Base-by-base conservation (phyloP, 331 rosid genomes). In the Saraca asoca region DNA sequence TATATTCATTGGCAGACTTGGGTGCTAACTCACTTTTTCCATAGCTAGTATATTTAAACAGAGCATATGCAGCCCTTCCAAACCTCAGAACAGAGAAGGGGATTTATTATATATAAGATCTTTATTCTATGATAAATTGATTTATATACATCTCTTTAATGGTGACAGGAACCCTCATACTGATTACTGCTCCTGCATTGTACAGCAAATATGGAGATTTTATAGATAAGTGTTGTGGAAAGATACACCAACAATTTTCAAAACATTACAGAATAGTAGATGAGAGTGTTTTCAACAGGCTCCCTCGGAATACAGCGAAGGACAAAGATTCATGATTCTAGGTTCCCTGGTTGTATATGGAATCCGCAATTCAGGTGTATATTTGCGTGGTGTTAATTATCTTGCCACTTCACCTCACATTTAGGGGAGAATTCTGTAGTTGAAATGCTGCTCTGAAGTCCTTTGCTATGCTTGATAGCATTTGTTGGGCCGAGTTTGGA, bases 191-290 rank as follows among this genome's bases (percentile, higher is more conserved):
- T 62, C 99, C 97, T 15, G 95, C 90, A 6, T 70, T 94, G 76
- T 90, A 88, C 89, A 74, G 76, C 72, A 90, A 75, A 74, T 73
- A 74, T 43, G 87, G 89, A 51, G 76, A 18, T 24, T 76, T 58
- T 12, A 80, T 88, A 51, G 91, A 91, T 69, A 78, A 77, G 62
- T 86, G 74, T 56, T 82, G 31, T 13, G 96, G 96, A 68, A 68
- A 78, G 67, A 76, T 88, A 79, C 81, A 84, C 48, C 75, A 19
- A 51, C 95, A 90, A 64, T 88, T 94, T 79, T 86, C 96, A 45
- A 90, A 82, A 85, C 91, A 86, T 67, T 93, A 88, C 45, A 88
- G 76, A 83, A 70, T 90, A 37, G 93, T 94, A 55, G 97, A 94
- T 64, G 97, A 90, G 42, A 83, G 55, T 72, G 85, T 93, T 58